Evolutionary conservation across 345 rosid genomes (phyloP), one percentile per base, ranked within the genome.

Genomic region (Sapria himalayana): DNA sequence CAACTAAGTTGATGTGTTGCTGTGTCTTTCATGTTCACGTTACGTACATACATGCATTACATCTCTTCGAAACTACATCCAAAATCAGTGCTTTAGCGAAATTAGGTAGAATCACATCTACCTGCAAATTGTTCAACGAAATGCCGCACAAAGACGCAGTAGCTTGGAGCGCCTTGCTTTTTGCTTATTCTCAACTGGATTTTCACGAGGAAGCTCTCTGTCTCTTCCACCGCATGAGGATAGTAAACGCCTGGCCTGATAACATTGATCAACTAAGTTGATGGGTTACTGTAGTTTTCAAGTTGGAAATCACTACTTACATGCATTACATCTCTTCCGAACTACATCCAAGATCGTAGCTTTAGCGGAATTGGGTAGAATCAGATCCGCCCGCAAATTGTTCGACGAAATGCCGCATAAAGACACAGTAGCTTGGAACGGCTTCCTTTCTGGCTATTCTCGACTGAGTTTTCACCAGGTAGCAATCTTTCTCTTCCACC

Each of bases 161-260:
- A 11, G 66, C 79, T 33, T 82, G 94, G 82, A 82, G 78, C 50
- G 61, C 94, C 3, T 74, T 78, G 85, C 44, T 82, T 24, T 55
- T 77, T 6, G 45, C 67, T 32, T 78, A 78, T 56, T 65, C 92
- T 48, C 80, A 41, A 1, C 39, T 72, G 61, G 71, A 77, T 57
- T 49, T 72, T 19, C 64, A 60, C 62, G 59, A 49, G 25, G 73
- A 78, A 39, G 48, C 84, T 3, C 63, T 67, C 17, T 63, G 54
- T 1, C 52, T 76, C 22, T 78, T 73, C 45, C 44, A 46, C 15
- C 55, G 38, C 15, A 59, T 84, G 72, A 69, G 71, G 45, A 33
- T 24, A 32, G 35, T 65, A 22, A 41, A 55, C 25, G 3, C 29
- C 13, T 35, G 45, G 51, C 73, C 81, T 19, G 84, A 76, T 37